Evolutionary conservation across 2,329 filamentous ascomycete genomes (phyloP), one percentile per base, ranked within the genome.

Genomic region (Verticillium tricorpus): DNA sequence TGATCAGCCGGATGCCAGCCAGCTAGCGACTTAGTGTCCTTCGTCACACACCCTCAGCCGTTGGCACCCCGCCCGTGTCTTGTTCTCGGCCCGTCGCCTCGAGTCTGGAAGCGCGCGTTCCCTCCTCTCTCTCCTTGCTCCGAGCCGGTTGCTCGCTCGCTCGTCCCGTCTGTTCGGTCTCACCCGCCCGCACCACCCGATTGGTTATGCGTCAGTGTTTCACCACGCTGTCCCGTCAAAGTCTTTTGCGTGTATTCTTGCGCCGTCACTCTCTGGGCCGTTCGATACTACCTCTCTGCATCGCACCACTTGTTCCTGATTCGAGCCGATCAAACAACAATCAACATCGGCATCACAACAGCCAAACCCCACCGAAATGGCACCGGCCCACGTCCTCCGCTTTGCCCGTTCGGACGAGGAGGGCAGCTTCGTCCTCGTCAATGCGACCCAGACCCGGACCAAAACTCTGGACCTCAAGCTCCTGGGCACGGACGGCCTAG

Each of bases 401-500:
- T 77, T 92, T 65, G 77, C 82, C 62, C 81, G 87, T 67, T 82
- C 82, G 52, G 83, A 83, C 62, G 75, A 77, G 61, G 76, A 81
- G 56, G 76, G 78, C 56, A 74, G 78, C 17, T 86, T 83, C 65
- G 80, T 91, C 34, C 79, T 93, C 25, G 70, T 90, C 19, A 82
- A 90, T 67, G 82, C 87, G 61, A 78, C 78, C 2, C 76, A 82
- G 25, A 80, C 73, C 61, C 78, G 77, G 40, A 75, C 78, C 39
- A 80, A 79, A 62, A 80, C 82, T 1, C 76, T 92, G 34, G 88
- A 92, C 72, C 73, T 91, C 56, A 87, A 86, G 70, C 73, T 93
- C 34, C 79, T 89, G 37, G 89, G 84, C 37, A 92, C 89, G 34
- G 89, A 93, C 68, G 85, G 86, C 60, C 81, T 84, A 61, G 81